Base-by-base conservation (phyloP, 768 basidiomycete species). In the Suillus weaverae region DNA sequence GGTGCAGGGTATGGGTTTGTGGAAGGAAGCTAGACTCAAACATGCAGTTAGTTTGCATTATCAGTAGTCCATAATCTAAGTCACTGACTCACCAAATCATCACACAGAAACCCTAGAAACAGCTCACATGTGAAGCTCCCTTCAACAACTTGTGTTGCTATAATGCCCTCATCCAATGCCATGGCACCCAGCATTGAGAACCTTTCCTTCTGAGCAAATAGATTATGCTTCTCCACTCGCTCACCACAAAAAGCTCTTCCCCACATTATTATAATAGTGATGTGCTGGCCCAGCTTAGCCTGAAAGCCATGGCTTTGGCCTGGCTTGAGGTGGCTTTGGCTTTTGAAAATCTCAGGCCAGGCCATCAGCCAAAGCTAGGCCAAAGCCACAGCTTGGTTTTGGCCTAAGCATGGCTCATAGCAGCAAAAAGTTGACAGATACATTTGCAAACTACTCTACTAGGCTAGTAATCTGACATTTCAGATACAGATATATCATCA, bases 1-100 rank as follows among this genome's bases (percentile, higher is more conserved):
- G 70, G 67, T 22, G 64, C 66, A 22, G 70, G 68, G 63, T 67
- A 72, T 5, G 72, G 70, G 18, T 63, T 73, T 51, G 66, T 70
- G 5, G 60, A 26, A 7, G 69, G 72, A 8, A 72, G 60, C 70
- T 71, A 59, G 43, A 44, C 43, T 44, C 8, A 6, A 43, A 43
- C 41, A 43, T 20, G 41, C 18, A 43, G 18, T 57, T n/a, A 57
- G 32, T 20, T 57, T 57, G 26, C 35, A n/a, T 36, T 1, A 18
- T 57, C 26, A 57, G 13, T 39, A 57, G 26, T 33, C 20, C 18
- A 57, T 57, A 9, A 33, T 22, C n/a, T n/a, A n/a, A n/a, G n/a
- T n/a, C 62, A 11, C 43, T 8, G 9, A 44, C 43, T 44, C 43
- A 69, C 66, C 43, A 70, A n/a, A 65, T 71, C 66, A 60, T 70